A percentile compares a stretch with the other conserved stretches of the same genome.
These are phyloP conservation scores for Oryza australiensis DNA, from an alignment of 176 grass and related monocot species.

Conservation along the genomic window DNA sequence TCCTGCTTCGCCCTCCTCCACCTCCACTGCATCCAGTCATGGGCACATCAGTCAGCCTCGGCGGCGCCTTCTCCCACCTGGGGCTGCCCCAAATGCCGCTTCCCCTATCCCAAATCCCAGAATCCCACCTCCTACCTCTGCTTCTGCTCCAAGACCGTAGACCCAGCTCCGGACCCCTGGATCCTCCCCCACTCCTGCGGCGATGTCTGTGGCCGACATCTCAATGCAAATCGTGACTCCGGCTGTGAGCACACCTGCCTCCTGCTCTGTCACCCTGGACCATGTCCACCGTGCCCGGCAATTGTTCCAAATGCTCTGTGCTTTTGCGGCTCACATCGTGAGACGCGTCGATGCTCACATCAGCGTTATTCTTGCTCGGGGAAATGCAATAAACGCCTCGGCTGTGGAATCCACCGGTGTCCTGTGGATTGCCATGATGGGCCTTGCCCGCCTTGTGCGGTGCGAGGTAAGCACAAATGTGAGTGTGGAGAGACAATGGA, in stretches of 20 bases:
- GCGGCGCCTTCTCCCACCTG: conserved; percentile 56
- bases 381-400: conserved; percentile 56
- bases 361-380: conserved; percentile 69
- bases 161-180: conserved; percentile 80
- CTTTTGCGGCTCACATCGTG: conserved; percentile 64
- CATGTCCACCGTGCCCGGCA: conserved; percentile 82
- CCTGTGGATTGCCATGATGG: conserved; percentile 65
- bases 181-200: conserved; percentile 90
- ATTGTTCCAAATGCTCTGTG: conserved; percentile 52
- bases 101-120: conserved; percentile 62
- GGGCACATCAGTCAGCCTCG: conserved; percentile 71
- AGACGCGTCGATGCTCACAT: conserved; percentile 73
- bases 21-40: conserved; percentile 90
- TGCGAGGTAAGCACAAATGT: conserved; percentile 57
- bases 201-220: conserved; percentile 61
- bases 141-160: conserved; percentile 74
- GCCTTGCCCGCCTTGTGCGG: conserved; percentile 60
- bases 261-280: conserved; percentile 88
- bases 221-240: conserved; percentile 39
- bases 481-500: conserved; percentile 58
- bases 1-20: conserved; percentile 87
- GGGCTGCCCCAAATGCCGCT: conserved; percentile 94
- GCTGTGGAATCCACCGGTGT: conserved; percentile 67
- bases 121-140: conserved; percentile 73
- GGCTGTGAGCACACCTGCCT: conserved; percentile 77